Base-by-base conservation (phyloP, 805 yeast species). In the Metschnikowia vanudenii region DNA sequence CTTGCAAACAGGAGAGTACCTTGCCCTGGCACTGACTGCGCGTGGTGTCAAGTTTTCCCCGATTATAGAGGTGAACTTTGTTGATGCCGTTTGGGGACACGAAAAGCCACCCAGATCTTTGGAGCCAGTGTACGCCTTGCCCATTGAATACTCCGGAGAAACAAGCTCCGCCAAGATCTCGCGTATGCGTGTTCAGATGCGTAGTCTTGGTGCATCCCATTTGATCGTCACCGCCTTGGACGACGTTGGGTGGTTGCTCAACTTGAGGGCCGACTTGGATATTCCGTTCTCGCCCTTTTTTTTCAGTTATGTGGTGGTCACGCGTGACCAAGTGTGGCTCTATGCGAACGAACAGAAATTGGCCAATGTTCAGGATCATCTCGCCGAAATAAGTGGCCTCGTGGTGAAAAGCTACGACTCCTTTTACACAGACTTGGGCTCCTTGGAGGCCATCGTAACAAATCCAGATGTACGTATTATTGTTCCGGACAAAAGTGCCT, bases 221-320 rank as follows among this genome's bases (percentile, higher is more conserved):
- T 71, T 88, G 38, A 69, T 90, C 12, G 71, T 88, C 3, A 74
- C 82, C n/a, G 82, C 90, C 1, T 67, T 91, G 43, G 97, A 92
- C 68, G 96, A 91, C 55, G 80, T 90, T 51, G 94, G 96, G 7
- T 91, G 97, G 97, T 67, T 90, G 36, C 77, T 90, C 60, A 92
- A 92, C 60, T 68, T 92, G 46, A 80, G 99, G 53, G 88, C 91
- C 4, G 78, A 65, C 39, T 49, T 76, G 18, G 98, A 92, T 62
- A 84, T 92, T 48, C 84, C 83, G 4, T 92, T 77, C 61, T 84
- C 85, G 58, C 97, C 98, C 0, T 92, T 90, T 1, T 94, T 92
- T 62, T 89, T 82, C 65, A 73, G 91, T 8, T 86, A 82, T 56
- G 70, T 80, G 1, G 61, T 77, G 1, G 50, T 74, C 16, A 56